phyloP scores from a whole-genome alignment of 2,329 filamentous ascomycete genomes.

The Calonectria montana region DNA sequence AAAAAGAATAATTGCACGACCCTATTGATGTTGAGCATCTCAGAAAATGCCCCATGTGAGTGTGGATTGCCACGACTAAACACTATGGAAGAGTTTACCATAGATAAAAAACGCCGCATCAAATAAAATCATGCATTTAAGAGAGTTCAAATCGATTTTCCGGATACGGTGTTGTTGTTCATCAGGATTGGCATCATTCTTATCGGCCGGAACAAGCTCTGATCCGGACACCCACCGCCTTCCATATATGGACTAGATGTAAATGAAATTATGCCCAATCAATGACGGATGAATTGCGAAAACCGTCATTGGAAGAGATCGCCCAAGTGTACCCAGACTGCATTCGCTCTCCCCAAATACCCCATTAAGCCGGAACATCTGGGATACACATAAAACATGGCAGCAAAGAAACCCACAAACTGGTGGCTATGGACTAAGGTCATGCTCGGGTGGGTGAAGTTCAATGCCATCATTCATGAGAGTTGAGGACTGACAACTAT shows the following conservation, averaged over 20 bases:
- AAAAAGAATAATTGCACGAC: not conserved
- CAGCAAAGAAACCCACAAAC: conserved; percentile 61
- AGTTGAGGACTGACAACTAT: conserved; percentile 26
- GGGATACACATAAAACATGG: conserved; percentile 35
- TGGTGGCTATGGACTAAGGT: conserved; percentile 77
- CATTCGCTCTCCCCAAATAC: not conserved
- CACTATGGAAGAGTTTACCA: no score
- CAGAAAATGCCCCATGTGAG: not conserved
- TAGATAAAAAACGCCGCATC: not conserved
- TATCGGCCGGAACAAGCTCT: conserved; percentile 24
- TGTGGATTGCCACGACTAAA: not conserved
- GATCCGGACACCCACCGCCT: conserved; percentile 38
- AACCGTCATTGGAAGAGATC: conserved; percentile 43
- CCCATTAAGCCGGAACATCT: not conserved
- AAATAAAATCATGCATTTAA: not conserved
- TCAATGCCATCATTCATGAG: conserved; percentile 22
- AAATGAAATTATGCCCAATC: conserved; percentile 42
- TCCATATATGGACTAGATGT: conserved; percentile 23
- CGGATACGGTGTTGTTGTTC: not conserved
- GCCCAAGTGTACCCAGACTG: conserved; percentile 7
- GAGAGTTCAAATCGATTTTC: not conserved
- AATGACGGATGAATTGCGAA: conserved; percentile 46
- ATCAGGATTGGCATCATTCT: not conserved
- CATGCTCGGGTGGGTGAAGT: conserved; percentile 69
- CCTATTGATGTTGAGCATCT: not conserved